phyloP scores from a whole-genome alignment of 1,284 basidiomycete species.

The Cryptococcus neoformans region DNA sequence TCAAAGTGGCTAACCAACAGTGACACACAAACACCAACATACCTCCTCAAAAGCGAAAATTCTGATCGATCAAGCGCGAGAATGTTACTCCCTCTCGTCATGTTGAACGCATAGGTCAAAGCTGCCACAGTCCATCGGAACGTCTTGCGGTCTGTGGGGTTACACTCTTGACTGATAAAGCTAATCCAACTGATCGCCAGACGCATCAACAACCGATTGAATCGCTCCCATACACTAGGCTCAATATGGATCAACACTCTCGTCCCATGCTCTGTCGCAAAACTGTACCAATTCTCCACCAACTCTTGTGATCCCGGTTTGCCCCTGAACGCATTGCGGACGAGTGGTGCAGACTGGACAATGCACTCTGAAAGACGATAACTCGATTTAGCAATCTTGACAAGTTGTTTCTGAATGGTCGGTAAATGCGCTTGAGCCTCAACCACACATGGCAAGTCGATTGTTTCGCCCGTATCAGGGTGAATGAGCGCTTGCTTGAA shows the following conservation, averaged over 20 bases:
- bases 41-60: slow-evolving; percentile 82
- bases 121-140: slow-evolving; percentile 99
- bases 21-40: slow-evolving; percentile 95
- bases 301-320: slow-evolving; percentile 75
- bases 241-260: slow-evolving; percentile 88
- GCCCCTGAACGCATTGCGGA: slow-evolving; percentile 63
- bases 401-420: slow-evolving; percentile 80
- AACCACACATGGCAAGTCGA: slow-evolving; percentile 58
- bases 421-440: slow-evolving; percentile 93
- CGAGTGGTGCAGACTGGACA: slow-evolving; percentile 81
- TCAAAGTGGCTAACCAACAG: slow-evolving; percentile 97
- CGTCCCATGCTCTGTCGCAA: slow-evolving; percentile 87
- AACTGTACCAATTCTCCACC: slow-evolving; percentile 92
- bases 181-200: slow-evolving; percentile 96
- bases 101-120: slow-evolving; percentile 86
- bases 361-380: slow-evolving; percentile 91
- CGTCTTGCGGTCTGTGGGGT: slow-evolving; percentile 91
- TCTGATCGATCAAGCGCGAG: slow-evolving; percentile 83
- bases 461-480: slow-evolving; percentile 32
- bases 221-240: slow-evolving; percentile 63
- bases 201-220: slow-evolving; percentile 77
- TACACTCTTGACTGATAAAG: slow-evolving; percentile 98
- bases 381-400: slow-evolving; percentile 84
- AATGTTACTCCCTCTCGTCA: slow-evolving; percentile 87
- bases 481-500: slow-evolving; percentile 65